Base-by-base conservation (phyloP, 768 basidiomycete species). In the Dentipellis fragilis region DNA sequence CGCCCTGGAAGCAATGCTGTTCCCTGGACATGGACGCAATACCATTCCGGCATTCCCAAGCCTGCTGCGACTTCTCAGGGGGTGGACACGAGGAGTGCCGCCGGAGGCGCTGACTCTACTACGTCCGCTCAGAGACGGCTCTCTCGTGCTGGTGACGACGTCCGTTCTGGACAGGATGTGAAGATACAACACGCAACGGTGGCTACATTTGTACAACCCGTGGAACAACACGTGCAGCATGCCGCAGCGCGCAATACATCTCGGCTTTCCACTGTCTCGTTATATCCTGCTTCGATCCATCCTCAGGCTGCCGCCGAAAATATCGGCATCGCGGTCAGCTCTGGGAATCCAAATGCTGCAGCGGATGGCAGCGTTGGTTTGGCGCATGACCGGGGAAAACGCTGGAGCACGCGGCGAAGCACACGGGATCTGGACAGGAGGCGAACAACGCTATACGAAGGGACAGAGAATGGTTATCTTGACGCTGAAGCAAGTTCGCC, bases 11-110 rank as follows among this genome's bases (percentile, higher is more conserved):
- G 65, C 54, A 73, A 75, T 48, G 73, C 69, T 7, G 72, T 76
- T 6, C 65, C 74, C 16, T 84, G 80, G 78, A 75, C 74, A 51
- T 71, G 70, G 71, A 67, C 67, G 40, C 67, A 69, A 53, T 71
- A 71, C 42, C 67, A 66, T 7, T 59, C 62, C 10, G 62, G 56
- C 23, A 57, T 57, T 17, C 58, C 54, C 10, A 64, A 58, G 34
- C 54, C 56, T 7, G 11, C 21, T 12, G 51, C 57, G 8, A 19
- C 19, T 11, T 45, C 54, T 9, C 54, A 34, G 52, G 39, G 40
- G 39, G 22, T 17, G 46, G 42, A 56, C 34, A 17, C 49, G 4
- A 49, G 21, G 16, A 38, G 36, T 35, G 49, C 22, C 29, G 34
- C 49, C 37, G 51, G 55, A 6, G 16, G 23, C 50, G 29, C n/a